Base-by-base conservation (phyloP, 352 stramenopile genomes). In the Phytophthora colocasiae region DNA sequence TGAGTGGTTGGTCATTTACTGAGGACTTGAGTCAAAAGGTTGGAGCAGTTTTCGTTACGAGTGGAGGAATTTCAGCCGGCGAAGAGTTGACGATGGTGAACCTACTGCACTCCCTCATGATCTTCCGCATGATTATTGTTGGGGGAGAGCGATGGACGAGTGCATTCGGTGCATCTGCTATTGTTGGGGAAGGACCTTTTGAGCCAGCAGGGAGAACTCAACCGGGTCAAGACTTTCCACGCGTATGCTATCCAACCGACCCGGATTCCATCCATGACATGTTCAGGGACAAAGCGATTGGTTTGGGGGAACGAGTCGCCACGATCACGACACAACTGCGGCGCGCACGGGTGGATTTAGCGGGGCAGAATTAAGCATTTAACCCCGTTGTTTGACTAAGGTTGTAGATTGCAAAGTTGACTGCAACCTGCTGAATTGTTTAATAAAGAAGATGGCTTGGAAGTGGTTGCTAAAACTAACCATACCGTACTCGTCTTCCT, bases 81-180 rank as follows among this genome's bases (percentile, higher is more conserved):
- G 87, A 95, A 55, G 90, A 96, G 69, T 79, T 92, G 48, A 91
- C 86, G 7, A 93, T 95, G 78, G 83, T 96, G 47, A 91, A 91
- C 41, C 66, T 97, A 40, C 69, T 97, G 24, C 81, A 93, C 51
- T 92, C 83, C 32, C 89, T 97, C 77, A 82, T 97, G 67, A 87
- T 97, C 53, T 95, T 95, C 57, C 85, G 89, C 60, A 86, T 97
- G 76, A 80, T 95, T 43, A 76, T 92, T 32, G 90, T 96, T 10
- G 90, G 88, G 24, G 90, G 90, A 19, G 88, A 94, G 65, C 78
- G 71, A 48, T 97, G 90, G 90, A 94, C 85, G 40, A 93, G 83
- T 54, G 83, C 88, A 12, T 97, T 96, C 66, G 90, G 90, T 14
- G 90, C 84, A 1, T 92, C 83, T 24, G 90, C 85, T 5, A 85